Evolutionary conservation across 2,329 filamentous ascomycete genomes (phyloP).

Genomic region (Amphichorda felina): DNA sequence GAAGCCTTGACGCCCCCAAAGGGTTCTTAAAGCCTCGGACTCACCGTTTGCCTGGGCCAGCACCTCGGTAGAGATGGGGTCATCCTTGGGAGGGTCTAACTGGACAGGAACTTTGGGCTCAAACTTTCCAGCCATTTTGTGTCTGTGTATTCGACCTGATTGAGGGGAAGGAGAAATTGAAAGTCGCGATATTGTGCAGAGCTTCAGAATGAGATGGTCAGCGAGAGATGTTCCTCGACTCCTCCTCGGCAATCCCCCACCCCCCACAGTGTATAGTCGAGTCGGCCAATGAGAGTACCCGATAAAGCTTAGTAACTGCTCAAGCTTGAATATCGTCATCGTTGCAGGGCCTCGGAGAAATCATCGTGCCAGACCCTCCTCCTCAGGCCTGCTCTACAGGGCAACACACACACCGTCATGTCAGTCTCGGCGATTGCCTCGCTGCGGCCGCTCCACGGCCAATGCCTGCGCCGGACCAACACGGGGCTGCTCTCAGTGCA

Average conservation of each 20-base stretch:
- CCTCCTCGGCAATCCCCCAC: too few relatives aligned
- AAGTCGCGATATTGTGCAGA: too few relatives aligned
- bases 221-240: too few relatives aligned
- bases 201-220: too few relatives aligned
- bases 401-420: slow-evolving; percentile 12
- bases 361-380: too few relatives aligned
- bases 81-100: slow-evolving; percentile 76
- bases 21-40: too few relatives aligned
- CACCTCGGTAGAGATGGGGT: slow-evolving; percentile 70
- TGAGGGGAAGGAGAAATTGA: too few relatives aligned
- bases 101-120: slow-evolving; percentile 67
- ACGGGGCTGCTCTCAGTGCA: slow-evolving; percentile 19
- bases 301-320: neutral
- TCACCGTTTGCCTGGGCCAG: slow-evolving; percentile 74
- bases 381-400: too few relatives aligned
- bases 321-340: slow-evolving; percentile 1
- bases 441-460: slow-evolving; percentile 17
- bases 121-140: slow-evolving; percentile 52
- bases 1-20: too few relatives aligned
- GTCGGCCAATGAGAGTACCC: neutral
- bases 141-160: too few relatives aligned
- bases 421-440: slow-evolving; percentile 20
- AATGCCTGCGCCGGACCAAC: slow-evolving; percentile 15
- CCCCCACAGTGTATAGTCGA: too few relatives aligned
- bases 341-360: neutral